Percentiles rank a stretch among this genome's conserved stretches.
Conservation (phyloP, 441 rosid species). For the Corymbia calophylla region DNA sequence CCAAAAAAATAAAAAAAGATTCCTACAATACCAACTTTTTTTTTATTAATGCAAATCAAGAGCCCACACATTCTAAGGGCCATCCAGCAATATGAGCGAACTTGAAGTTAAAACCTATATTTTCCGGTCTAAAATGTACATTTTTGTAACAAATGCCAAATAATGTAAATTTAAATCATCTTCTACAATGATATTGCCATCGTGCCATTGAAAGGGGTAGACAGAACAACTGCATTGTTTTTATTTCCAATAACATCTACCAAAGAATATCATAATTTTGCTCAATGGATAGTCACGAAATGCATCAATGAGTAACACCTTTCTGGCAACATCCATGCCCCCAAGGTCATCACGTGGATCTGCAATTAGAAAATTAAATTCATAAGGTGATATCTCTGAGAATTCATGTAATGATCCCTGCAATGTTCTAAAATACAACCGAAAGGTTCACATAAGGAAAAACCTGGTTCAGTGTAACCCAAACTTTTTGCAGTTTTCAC, state of each 20-base stretch:
- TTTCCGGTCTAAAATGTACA: not conserved
- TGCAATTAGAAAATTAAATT: conserved; percentile 24
- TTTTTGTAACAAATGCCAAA: not conserved
- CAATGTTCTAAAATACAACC: not conserved
- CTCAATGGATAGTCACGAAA: not conserved
- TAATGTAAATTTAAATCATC: not conserved
- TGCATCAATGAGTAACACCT: conserved; percentile 34
- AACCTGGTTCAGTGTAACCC: conserved; percentile 98
- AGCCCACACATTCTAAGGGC: not conserved
- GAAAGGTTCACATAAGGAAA: not conserved
- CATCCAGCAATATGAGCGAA: not conserved
- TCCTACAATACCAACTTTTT: not conserved
- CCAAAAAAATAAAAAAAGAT: not conserved
- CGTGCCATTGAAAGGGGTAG: not conserved
- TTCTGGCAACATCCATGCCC: conserved; percentile 97
- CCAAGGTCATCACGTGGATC: conserved; percentile 98
- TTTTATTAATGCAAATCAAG: not conserved
- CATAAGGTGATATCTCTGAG: not conserved
- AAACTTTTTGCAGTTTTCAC: conserved; percentile 71
- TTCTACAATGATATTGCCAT: not conserved
- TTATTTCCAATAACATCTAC: not conserved
- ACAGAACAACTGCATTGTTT: not conserved
- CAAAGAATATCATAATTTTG: not conserved
- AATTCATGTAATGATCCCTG: not conserved
- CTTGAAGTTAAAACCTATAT: not conserved